phyloP scores from a whole-genome alignment of 2,329 filamentous ascomycete species.

The Scytalidium lignicola region DNA sequence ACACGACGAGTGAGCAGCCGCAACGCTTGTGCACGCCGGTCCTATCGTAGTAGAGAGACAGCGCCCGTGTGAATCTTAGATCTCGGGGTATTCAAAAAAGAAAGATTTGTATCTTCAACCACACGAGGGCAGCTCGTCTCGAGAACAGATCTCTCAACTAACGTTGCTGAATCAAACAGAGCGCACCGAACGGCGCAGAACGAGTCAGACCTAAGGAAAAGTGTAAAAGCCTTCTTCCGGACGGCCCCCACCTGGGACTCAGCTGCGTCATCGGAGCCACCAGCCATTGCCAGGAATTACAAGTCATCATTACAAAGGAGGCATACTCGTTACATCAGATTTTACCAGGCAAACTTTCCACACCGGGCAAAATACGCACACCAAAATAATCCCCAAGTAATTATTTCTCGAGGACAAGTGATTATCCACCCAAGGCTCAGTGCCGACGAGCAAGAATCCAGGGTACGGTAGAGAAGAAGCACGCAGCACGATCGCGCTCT shows the following conservation, averaged over 20 bases:
- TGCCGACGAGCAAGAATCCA: no score
- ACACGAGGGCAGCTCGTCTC: neutral
- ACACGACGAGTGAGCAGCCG: constrained; percentile 9
- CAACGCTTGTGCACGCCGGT: constrained; percentile 13
- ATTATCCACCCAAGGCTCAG: no score
- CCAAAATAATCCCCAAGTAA: no score
- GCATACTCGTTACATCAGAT: no score
- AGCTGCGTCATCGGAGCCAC: neutral
- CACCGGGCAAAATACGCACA: no score
- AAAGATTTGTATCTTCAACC: neutral
- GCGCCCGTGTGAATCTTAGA: neutral
- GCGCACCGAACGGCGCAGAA: no score
- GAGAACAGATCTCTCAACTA: no score
- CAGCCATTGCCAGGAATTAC: neutral
- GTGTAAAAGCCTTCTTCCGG: neutral
- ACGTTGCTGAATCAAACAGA: no score
- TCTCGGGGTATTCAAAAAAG: neutral
- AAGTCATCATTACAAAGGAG: neutral
- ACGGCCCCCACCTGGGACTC: neutral
- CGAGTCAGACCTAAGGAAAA: neutral
- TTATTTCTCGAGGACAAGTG: no score
- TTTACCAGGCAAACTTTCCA: no score
- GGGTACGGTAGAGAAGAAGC: no score
- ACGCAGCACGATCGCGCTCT: no score
- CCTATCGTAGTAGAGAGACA: neutral